Evolutionary conservation across 768 basidiomycete species (phyloP), one percentile per base, ranked within the genome.

Genomic region (Sistotremastrum suecicum): DNA sequence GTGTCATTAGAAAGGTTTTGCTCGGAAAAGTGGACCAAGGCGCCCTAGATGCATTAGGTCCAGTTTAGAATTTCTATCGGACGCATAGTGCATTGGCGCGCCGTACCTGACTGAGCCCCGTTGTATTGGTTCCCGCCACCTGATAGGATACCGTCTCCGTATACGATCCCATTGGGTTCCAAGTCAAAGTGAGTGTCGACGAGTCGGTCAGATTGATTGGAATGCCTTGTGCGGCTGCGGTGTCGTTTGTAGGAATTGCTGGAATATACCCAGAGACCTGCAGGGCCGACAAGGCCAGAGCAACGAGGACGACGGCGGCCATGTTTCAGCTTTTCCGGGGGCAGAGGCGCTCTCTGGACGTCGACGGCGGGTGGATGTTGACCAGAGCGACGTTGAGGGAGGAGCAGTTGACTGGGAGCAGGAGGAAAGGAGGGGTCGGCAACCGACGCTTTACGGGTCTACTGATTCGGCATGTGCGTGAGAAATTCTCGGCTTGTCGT

Each of bases 21-120:
- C 56, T 90, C 90, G 0, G 78, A 73, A 54, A 94, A 92, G 58
- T 86, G 86, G 32, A 92, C 77, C 36, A 95, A 60, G 9, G 79
- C 83, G 12, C 90, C 91, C 80, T 87, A 51, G 9, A 46, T 49
- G n/a, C 20, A 38, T 48, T 31, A 48, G 34, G 35, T 42, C 46
- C 29, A 48, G 12, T 20, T 44, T 34, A 36, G 11, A 50, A 32
- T 35, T 5, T n/a, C 37, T 40, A 36, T 49, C 43, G 46, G 4
- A 30, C 34, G 41, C 20, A 37, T 11, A 30, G 41, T 41, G 31
- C 37, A 36, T 33, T 20, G 37, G 36, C 35, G 20, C 37, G 41
- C 45, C 69, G 49, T 53, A 80, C 84, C 65, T 76, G 70, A 59
- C 65, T 75, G 30, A 75, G 61, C 5, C 76, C 77, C 20, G 51